Evolutionary conservation across 176 grass and related monocot genomes (phyloP), one percentile per base, ranked within the genome.

Genomic region (Oryza meridionalis): DNA sequence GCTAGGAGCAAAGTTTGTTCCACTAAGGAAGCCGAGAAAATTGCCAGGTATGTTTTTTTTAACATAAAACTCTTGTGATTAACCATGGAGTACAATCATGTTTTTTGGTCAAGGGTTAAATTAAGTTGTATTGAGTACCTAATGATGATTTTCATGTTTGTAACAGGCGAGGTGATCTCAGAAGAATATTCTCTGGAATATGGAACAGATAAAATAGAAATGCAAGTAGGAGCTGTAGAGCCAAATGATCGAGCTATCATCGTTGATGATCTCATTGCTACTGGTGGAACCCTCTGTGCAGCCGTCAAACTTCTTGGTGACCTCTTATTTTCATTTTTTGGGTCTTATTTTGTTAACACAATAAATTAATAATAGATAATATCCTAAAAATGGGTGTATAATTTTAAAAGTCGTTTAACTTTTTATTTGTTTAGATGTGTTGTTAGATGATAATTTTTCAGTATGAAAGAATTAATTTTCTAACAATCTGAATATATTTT

Each of bases 151-250:
- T 84, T 73, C 47, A 25, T 77, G 33, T 58, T n/a, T 87, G 65
- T 90, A 65, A 26, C 62, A 98, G 96, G 96, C 72, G 89, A 90
- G 85, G 96, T 98, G 46, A 95, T 98, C 50, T 93, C 87, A 0
- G 93, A 98, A 81, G 96, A 95, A n/a, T 98, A 98, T 69, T 81
- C 93, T 17, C 84, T 98, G 8, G 96, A 98, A 88, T 98, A 95
- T 31, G 93, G 93, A 72, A 98, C 87, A 1, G 96, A 98, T 86
- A 88, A 22, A 72, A 95, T 98, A n/a, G 96, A 98, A 83, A 98
- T 98, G 91, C 96, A 98, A 77, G 91, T 98, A 78, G 96, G 91
- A 79, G 96, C 96, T 70, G 89, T 95, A 19, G 82, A 94, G 53
- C 59, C 87, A 25, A 92, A 87, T 35, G 93, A 95, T 40, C 82